phyloP scores from a whole-genome alignment of 2,329 filamentous ascomycete species.

The Cryphonectria naterciae region DNA sequence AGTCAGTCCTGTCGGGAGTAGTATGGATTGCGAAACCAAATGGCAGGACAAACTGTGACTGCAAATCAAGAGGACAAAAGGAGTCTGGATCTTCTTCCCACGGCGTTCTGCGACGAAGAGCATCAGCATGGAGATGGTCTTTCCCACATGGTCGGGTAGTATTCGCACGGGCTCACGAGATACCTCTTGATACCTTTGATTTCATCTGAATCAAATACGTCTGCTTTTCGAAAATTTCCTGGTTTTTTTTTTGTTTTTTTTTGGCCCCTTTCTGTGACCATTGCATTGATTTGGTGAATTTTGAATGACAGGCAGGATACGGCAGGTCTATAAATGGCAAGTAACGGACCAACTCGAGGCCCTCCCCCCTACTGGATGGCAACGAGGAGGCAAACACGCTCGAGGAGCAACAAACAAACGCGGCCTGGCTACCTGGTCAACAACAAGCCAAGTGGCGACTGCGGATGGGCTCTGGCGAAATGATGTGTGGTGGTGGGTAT shows the following conservation, averaged over 20 bases:
- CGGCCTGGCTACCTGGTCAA: not conserved
- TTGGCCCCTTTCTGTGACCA: not conserved
- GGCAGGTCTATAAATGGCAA: not conserved
- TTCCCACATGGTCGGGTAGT: constrained; percentile 28
- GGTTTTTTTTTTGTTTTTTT: not conserved
- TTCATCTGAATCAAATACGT: constrained; percentile 16
- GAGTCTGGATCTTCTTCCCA: constrained; percentile 13
- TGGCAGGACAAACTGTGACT: constrained; percentile 3
- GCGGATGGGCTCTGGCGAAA: not conserved
- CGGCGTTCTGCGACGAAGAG: constrained; percentile 26
- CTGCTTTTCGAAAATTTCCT: not conserved
- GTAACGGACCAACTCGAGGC: not conserved
- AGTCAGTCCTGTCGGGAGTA: constrained; percentile 21
- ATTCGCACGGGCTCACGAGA: constrained; percentile 30
- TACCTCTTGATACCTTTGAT: constrained; percentile 30
- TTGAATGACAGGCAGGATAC: not conserved
- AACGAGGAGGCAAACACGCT: not conserved
- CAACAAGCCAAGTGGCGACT: not conserved
- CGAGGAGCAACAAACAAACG: not conserved
- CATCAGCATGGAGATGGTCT: constrained; percentile 20
- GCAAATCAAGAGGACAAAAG: constrained; percentile 7
- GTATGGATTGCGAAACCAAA: constrained; percentile 27
- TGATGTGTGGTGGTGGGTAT: not conserved
- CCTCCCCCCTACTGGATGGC: not conserved
- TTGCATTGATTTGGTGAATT: not conserved